Percentiles rank a stretch among this genome's conserved stretches.
These are phyloP conservation scores for Whalleya microplaca DNA, from an alignment of 2,329 filamentous ascomycete genomes.

Conservation along the genomic window DNA sequence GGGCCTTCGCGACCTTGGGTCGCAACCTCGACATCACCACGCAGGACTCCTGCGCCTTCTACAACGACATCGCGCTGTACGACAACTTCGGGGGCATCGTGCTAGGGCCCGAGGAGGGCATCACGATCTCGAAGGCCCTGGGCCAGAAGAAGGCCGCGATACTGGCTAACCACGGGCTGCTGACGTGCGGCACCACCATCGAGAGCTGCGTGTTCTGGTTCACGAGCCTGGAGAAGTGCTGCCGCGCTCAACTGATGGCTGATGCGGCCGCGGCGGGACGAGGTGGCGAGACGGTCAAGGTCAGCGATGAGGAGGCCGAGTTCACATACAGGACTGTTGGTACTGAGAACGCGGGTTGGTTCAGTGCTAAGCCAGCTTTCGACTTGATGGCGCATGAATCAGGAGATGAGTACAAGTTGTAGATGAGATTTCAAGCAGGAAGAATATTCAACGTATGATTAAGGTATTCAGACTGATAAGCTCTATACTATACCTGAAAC, in stretches of 20 bases:
- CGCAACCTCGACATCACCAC: conserved; percentile 67
- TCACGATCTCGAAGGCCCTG: conserved; percentile 50
- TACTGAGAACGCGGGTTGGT: conserved; percentile 65
- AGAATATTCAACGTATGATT: background rate
- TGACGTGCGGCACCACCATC: conserved; percentile 54
- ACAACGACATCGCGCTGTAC: conserved; percentile 52
- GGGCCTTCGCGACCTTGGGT: conserved; percentile 64
- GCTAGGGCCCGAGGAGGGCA: conserved; percentile 54
- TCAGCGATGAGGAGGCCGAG: conserved; percentile 67
- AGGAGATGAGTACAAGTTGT: conserved; percentile 32
- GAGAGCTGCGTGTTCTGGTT: conserved; percentile 60
- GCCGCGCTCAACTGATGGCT: conserved; percentile 54
- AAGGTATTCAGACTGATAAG: background rate
- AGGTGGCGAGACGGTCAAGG: conserved; percentile 67
- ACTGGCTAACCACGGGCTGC: conserved; percentile 58
- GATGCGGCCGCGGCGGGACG: conserved; percentile 64
- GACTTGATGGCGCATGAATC: conserved; percentile 52
- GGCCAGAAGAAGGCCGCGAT: conserved; percentile 55
- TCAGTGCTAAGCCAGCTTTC: conserved; percentile 72
- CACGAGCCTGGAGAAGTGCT: conserved; percentile 53
- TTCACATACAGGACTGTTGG: conserved; percentile 72
- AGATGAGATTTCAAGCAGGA: background rate
- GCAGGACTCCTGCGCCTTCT: conserved; percentile 65
- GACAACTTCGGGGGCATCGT: conserved; percentile 56
- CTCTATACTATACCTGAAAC: background rate